Conservation (phyloP, 495 filamentous ascomycete genomes). For the Aspergillus haitiensis region DNA sequence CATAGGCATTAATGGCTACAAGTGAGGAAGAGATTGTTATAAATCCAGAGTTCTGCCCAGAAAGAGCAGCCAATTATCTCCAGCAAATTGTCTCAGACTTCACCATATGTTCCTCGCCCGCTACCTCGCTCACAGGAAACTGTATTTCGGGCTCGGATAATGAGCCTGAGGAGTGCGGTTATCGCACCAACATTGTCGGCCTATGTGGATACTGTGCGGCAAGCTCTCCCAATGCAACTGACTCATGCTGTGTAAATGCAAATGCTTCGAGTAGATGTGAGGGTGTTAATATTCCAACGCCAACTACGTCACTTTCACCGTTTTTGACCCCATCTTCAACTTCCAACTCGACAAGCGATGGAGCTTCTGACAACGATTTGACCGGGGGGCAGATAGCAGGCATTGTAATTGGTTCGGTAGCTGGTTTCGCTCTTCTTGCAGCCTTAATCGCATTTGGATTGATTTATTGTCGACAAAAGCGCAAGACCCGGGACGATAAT, state of each 20-base stretch:
- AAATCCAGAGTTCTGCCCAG: conserved; percentile 71
- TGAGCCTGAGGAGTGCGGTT: conserved; percentile 88
- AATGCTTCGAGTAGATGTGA: conserved; percentile 67
- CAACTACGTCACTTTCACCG: conserved; percentile 65
- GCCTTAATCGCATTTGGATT: conserved; percentile 62
- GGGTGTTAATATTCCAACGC: conserved; percentile 71
- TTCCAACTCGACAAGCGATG: conserved; percentile 40
- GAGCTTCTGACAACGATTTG: conserved; percentile 50
- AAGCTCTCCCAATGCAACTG: conserved; percentile 84
- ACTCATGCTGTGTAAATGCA: conserved; percentile 91
- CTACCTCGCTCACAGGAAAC: conserved; percentile 66
- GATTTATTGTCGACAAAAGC: conserved; percentile 60
- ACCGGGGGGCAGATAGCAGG: conserved; percentile 87
- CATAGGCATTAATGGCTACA: conserved; percentile 74
- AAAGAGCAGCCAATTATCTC: conserved; percentile 60
- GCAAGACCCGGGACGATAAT: conserved; percentile 59
- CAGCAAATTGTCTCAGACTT: conserved; percentile 89
- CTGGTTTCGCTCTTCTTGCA: conserved; percentile 65
- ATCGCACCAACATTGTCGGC: conserved; percentile 72
- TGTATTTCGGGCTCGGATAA: conserved; percentile 79
- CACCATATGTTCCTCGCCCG: conserved; percentile 80
- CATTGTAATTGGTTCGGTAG: conserved; percentile 78
- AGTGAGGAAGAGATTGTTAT: conserved; percentile 82
- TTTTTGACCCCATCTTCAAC: conserved; percentile 59
- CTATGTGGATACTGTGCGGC: conserved; percentile 83